Conservation (phyloP, 257 asterid genomes). For the Petunia secreta region DNA sequence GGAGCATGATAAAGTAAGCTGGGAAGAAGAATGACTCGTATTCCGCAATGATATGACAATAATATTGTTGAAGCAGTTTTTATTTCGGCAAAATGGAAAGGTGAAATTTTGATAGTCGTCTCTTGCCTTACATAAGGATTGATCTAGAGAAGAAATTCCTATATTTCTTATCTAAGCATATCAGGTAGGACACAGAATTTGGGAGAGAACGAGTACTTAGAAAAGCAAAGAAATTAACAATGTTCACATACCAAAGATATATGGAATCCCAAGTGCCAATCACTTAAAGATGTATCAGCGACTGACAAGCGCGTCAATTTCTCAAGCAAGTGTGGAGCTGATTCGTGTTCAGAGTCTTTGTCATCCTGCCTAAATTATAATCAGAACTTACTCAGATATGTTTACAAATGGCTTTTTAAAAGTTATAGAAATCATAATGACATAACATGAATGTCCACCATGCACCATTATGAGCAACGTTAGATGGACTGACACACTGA, state of each 20-base stretch:
- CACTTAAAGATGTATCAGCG: constrained; percentile 67
- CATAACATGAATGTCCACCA: constrained; percentile 8
- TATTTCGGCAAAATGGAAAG: background rate
- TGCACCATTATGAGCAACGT: background rate
- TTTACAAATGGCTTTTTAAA: background rate
- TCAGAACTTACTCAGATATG: background rate
- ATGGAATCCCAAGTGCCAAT: constrained; percentile 97
- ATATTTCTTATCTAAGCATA: background rate
- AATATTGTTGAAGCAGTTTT: background rate
- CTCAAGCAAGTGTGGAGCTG: constrained; percentile 56
- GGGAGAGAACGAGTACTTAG: background rate
- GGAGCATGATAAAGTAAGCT: background rate
- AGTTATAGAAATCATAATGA: background rate
- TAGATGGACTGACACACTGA: background rate
- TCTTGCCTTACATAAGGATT: background rate
- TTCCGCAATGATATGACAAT: background rate
- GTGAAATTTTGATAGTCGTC: background rate
- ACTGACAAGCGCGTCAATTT: constrained; percentile 71
- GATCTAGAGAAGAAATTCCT: background rate
- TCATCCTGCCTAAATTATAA: constrained; percentile 70
- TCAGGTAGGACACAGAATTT: constrained; percentile 16
- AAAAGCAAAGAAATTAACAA: constrained; percentile 27
- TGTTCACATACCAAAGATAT: constrained; percentile 67
- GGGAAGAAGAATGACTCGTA: constrained; percentile 10
- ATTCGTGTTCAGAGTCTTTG: constrained; percentile 66